Base-by-base conservation (phyloP, 192 early-diverging fungal genomes). In the Coemansia sp. region DNA sequence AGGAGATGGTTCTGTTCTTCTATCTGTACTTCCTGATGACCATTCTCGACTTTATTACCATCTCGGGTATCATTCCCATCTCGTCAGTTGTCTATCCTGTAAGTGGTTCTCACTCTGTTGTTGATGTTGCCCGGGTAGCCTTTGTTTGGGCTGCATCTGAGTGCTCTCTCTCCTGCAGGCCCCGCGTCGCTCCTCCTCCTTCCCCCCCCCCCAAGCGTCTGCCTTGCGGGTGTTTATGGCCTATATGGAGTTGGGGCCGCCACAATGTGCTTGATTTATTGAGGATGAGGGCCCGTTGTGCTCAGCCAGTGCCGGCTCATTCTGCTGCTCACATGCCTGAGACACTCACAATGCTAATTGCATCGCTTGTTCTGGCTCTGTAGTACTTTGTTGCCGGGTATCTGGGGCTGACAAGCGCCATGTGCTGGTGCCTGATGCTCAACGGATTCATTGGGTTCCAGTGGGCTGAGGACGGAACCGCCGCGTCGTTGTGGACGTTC, bases 1-100 rank as follows among this genome's bases (percentile, higher is more conserved):
- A 95, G 84, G 97, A 98, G 83, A 97, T 98, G 76, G 92, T 96
- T 59, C 89, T 97, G 90, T 95, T 98, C 78, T 99, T 98, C 79
- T 99, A 98, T 76, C 78, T 97, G 57, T 99, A 98, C 83, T 90
- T 92, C 72, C 57, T 92, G 34, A 87, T 89, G 64, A 90, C 86
- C 39, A 75, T 95, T 46, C 71, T 97, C 51, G 97, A 99, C 76
- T 88, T 99, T 78, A 70, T 98, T 18, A 86, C 94, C 57, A 87
- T 96, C 57, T 91, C 93, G 42, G 94, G 94, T 59, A 95, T 99
- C 71, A 92, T 99, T 59, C 94, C 94, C 18, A 90, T 90, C 10
- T 85, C 93, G 7, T 88, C 88, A n/a, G 24, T 70, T 9, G 86
- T 88, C 23, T 95, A 92, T 74, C 88, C 88, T 43, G 77, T 80